phyloP scores from a whole-genome alignment of 805 yeast genomes.

The Metschnikowia cubensis region DNA sequence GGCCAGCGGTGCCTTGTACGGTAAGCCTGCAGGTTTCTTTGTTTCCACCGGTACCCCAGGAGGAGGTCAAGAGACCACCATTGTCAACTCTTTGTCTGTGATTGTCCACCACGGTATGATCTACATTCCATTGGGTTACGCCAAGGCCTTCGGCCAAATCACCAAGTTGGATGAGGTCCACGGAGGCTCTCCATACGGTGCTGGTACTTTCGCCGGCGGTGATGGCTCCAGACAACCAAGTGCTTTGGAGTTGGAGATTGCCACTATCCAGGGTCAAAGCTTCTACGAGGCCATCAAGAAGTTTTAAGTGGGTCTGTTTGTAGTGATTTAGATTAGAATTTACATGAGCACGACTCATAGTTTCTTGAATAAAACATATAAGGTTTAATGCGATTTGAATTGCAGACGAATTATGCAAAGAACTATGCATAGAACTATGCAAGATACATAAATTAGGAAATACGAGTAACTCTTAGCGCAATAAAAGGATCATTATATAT shows the following conservation, averaged over 20 bases:
- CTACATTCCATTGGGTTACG: slow-evolving; percentile 21
- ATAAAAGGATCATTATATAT: too few species aligned
- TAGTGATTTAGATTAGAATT: background rate
- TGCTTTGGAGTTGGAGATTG: slow-evolving; percentile 22
- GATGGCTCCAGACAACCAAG: slow-evolving; percentile 20
- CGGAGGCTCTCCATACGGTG: slow-evolving; percentile 20
- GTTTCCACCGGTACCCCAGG: slow-evolving; percentile 71
- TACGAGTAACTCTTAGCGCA: too few species aligned
- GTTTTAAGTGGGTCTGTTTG: slow-evolving; percentile 8
- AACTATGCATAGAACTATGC: too few species aligned
- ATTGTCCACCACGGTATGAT: slow-evolving; percentile 21
- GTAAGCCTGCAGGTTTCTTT: slow-evolving; percentile 72
- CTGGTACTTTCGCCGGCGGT: slow-evolving; percentile 19
- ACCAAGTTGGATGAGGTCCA: slow-evolving; percentile 18
- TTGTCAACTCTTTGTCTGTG: slow-evolving; percentile 19
- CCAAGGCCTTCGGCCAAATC: slow-evolving; percentile 18
- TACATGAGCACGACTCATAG: background rate
- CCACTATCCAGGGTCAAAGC: slow-evolving; percentile 18
- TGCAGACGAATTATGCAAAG: too few species aligned
- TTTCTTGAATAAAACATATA: too few species aligned
- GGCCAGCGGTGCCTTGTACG: slow-evolving; percentile 68
- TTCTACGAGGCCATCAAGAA: slow-evolving; percentile 19
- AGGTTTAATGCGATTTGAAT: too few species aligned
- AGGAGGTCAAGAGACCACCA: slow-evolving; percentile 45
- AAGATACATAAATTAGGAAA: too few species aligned